Evolutionary conservation across 352 stramenopile genomes (phyloP), one percentile per base, ranked within the genome.

Genomic region (Phytophthora ohioensis): DNA sequence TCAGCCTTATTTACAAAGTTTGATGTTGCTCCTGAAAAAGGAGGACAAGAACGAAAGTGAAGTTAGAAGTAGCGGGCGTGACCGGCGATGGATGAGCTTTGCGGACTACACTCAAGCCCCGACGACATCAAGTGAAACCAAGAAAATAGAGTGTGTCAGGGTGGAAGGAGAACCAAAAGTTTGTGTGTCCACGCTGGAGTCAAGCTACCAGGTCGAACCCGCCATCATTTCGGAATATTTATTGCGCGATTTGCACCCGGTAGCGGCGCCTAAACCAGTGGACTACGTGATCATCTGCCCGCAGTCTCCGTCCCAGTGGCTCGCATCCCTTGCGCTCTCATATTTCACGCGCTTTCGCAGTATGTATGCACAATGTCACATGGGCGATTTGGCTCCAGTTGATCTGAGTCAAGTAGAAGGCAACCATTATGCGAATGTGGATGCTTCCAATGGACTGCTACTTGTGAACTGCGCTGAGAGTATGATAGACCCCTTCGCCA

Each of bases 231-330:
- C 87, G 32, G 87, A 93, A 80, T 92, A 87, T 80, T 74, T 82
- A 78, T 82, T 94, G 60, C 87, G 87, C 38, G 73, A 79, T 60
- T 76, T 94, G n/a, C 80, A 92, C 52, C 87, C 87, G 2, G 76
- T 93, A 8, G 75, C 79, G 15, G 75, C 76, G 7, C 73, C 81
- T 1, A 94, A 94, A 65, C 83, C 83, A 30, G 65, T 92, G 32
- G 85, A 94, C 52, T 94, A 92, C 56, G 83, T 82, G 11, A 81
- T 94, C 36, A 75, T 94, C 32, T 94, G 87, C 32, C 87, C 87
- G 4, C 78, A 88, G 3, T 90, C 87, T 61, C 87, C 82, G 2
- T 81, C 78, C 1, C 80, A 94, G 45, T 94, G 87, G 87, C 79
- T 94, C 7, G 87, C 79, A 1, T 88, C 78, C 17, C 64, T 92